Conservation (phyloP, 148 eudicot species). For the Amaranthus hypochondriacus region DNA sequence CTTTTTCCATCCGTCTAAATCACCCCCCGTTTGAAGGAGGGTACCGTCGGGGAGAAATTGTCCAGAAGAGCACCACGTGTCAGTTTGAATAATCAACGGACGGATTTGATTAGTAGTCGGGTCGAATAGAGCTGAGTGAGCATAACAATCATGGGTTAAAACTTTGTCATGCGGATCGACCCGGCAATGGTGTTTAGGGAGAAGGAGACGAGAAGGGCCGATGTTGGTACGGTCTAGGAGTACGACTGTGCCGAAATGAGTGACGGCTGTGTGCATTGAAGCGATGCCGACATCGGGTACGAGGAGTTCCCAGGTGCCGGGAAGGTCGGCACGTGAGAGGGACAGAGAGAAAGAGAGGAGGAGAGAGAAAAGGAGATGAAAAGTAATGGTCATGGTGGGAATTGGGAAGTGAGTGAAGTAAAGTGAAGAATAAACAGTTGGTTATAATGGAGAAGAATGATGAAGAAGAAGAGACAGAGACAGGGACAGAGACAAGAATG, state of each 20-base stretch:
- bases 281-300: constrained; percentile 69
- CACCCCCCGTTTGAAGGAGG: constrained; percentile 89
- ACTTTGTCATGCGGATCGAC: constrained; percentile 25
- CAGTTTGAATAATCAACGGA: constrained; percentile 68
- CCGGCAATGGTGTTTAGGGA: constrained; percentile 41
- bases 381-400: background rate
- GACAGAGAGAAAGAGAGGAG: background rate
- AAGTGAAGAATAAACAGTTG: background rate
- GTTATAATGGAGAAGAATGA: background rate
- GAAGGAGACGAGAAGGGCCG: constrained; percentile 51
- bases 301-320: constrained; percentile 90
- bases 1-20: constrained; percentile 50
- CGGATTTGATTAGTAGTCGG: constrained; percentile 48
- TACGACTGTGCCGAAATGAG: constrained; percentile 67
- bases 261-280: constrained; percentile 93
- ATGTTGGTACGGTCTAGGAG: constrained; percentile 84
- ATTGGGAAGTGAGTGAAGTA: background rate
- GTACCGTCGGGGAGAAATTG: constrained; percentile 90
- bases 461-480: background rate
- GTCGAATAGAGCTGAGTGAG: constrained; percentile 78
- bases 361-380: background rate
- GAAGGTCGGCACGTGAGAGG: constrained; percentile 42
- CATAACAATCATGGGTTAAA: constrained; percentile 54
- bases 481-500: background rate
- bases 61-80: constrained; percentile 99